Evolutionary conservation across 805 yeast genomes (phyloP).

Genomic region (Metschnikowia borealis): DNA sequence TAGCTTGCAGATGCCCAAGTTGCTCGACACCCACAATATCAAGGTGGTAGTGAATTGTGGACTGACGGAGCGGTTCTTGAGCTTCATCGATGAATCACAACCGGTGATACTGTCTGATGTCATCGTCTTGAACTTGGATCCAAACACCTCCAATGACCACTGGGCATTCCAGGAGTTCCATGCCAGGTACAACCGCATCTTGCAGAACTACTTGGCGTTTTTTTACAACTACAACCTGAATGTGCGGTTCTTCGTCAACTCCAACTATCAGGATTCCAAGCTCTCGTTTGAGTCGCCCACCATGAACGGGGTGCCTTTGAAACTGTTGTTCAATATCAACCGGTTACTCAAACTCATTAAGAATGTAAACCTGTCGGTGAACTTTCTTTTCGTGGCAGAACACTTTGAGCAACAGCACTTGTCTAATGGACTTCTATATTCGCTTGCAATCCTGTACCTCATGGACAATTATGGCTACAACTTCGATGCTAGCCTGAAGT

Average conservation of each 20-base stretch:
- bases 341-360: conserved; percentile 33
- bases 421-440: conserved; percentile 23
- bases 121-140: conserved; percentile 36
- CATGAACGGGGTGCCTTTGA: conserved; percentile 34
- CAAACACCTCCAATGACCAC: conserved; percentile 20
- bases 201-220: conserved; percentile 36
- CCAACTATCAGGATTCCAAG: conserved; percentile 17
- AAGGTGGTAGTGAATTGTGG: conserved; percentile 40
- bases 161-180: conserved; percentile 25
- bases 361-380: conserved; percentile 28
- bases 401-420: conserved; percentile 22
- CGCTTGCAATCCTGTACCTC: conserved; percentile 32
- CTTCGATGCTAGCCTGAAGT: conserved; percentile 26
- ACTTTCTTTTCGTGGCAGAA: conserved; percentile 33
- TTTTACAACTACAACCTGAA: conserved; percentile 34
- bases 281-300: conserved; percentile 31
- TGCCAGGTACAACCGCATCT: conserved; percentile 27
- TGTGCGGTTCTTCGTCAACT: conserved; percentile 25
- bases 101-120: conserved; percentile 33
- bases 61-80: conserved; percentile 28
- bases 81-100: conserved; percentile 18
- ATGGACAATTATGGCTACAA: conserved; percentile 40
- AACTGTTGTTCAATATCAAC: conserved; percentile 34
- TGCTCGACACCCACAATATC: conserved; percentile 23
- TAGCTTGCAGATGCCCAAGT: conserved; percentile 9